Percentiles rank a stretch among this genome's conserved stretches.
Conservation (phyloP, 257 asterid genomes). For the Lithospermum erythrorhizon region DNA sequence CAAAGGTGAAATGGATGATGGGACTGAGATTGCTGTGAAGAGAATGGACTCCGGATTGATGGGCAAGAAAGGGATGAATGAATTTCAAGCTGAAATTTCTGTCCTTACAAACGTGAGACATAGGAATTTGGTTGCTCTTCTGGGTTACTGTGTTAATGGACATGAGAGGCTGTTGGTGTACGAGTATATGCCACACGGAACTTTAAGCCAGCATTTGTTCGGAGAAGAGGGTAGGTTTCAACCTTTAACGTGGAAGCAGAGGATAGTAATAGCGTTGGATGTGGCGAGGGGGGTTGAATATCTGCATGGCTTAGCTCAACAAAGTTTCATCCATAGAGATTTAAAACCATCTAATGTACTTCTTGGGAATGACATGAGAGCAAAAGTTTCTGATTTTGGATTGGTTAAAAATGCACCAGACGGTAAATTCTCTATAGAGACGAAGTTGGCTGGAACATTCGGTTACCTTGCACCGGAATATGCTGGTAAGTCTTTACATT, state of each 20-base stretch:
- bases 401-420: conserved; percentile 68
- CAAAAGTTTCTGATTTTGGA: conserved; percentile 93
- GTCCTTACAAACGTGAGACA: conserved; percentile 78
- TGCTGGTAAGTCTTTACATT: conserved; percentile 37
- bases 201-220: conserved; percentile 55
- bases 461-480: conserved; percentile 98
- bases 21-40: conserved; percentile 72
- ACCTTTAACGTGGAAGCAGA: conserved; percentile 62
- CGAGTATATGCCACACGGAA: conserved; percentile 87
- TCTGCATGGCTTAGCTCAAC: conserved; percentile 67
- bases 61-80: conserved; percentile 41
- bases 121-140: conserved; percentile 62
- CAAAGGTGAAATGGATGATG: conserved; percentile 54
- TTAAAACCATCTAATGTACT: conserved; percentile 81
- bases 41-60: conserved; percentile 55
- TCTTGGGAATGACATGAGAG: conserved; percentile 75
- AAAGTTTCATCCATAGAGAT: conserved; percentile 86
- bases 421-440: conserved; percentile 48
- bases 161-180: conserved; percentile 71
- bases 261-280: conserved; percentile 63
- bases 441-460: conserved; percentile 81
- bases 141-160: conserved; percentile 65
- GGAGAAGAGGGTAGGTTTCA: conserved; percentile 18
- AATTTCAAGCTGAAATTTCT: conserved; percentile 78
- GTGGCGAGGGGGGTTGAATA: conserved; percentile 93